Evolutionary conservation across 805 yeast species (phyloP).

Genomic region (Saccharomycopsis microspora): DNA sequence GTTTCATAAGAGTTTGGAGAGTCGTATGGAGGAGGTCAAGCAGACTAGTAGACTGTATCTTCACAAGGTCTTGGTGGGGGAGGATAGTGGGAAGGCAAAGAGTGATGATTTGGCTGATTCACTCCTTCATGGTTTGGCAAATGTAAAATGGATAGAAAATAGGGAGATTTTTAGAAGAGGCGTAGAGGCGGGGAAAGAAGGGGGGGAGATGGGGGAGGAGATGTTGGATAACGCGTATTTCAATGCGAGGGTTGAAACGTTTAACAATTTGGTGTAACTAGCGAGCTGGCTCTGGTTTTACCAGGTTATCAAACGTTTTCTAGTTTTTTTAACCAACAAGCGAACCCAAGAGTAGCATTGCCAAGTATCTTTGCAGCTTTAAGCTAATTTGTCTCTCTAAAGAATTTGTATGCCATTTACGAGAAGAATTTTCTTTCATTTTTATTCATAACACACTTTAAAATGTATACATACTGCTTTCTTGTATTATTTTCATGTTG

Average conservation of each 20-base stretch:
- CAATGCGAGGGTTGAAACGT: background rate
- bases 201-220: background rate
- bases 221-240: background rate
- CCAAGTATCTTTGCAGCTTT: background rate
- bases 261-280: background rate
- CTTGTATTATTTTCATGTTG: no score
- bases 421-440: background rate
- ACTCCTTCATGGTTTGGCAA: slow-evolving; percentile 46
- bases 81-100: slow-evolving; percentile 23
- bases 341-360: no score
- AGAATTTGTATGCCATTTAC: slow-evolving; percentile 1
- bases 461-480: background rate
- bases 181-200: slow-evolving; percentile 20
- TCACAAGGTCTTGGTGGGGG: background rate
- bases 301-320: slow-evolving; percentile 3
- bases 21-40: background rate
- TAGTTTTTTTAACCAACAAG: no score
- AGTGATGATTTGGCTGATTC: slow-evolving; percentile 61
- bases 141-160: slow-evolving; percentile 30
- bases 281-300: slow-evolving; percentile 4
- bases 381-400: slow-evolving; percentile 5
- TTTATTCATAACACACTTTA: background rate
- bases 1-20: background rate
- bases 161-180: background rate
- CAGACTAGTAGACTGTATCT: background rate